A percentile compares a stretch with the other conserved stretches of the same genome.
Evolutionary conservation across 2,329 filamentous ascomycete species (phyloP).

Genomic region (Claviceps arundinis): DNA sequence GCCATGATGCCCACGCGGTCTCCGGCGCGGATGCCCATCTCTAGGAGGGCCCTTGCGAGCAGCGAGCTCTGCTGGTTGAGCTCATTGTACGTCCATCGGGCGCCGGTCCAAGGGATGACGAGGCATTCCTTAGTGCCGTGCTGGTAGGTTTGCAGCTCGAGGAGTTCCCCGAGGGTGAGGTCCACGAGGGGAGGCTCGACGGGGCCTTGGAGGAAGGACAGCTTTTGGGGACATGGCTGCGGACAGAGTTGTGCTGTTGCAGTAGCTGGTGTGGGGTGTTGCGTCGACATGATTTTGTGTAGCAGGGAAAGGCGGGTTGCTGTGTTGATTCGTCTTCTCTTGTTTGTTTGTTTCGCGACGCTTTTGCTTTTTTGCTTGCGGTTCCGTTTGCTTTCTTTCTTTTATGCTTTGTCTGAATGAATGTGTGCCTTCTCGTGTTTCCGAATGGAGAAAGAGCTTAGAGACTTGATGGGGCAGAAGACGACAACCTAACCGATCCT

Average conservation of each 20-base stretch:
- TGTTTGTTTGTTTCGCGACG: too few relatives aligned
- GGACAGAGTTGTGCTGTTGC: background rate
- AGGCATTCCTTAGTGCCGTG: conserved; percentile 55
- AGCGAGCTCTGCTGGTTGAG: conserved; percentile 48
- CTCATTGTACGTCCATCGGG: conserved; percentile 58
- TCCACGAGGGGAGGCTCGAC: conserved; percentile 56
- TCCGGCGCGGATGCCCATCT: conserved; percentile 52
- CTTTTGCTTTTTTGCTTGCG: too few relatives aligned
- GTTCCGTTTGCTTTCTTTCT: too few relatives aligned
- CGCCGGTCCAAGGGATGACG: conserved; percentile 62
- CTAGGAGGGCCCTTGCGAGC: conserved; percentile 52
- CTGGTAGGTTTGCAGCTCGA: conserved; percentile 55
- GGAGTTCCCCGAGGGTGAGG: conserved; percentile 57
- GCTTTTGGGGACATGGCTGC: conserved; percentile 9
- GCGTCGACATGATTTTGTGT: conserved; percentile 1
- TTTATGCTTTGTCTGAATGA: too few relatives aligned
- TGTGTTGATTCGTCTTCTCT: too few relatives aligned
- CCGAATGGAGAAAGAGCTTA: too few relatives aligned
- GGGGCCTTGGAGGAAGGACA: conserved; percentile 54
- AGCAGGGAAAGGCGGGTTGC: too few relatives aligned
- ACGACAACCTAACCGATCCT: too few relatives aligned
- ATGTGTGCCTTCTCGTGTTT: too few relatives aligned
- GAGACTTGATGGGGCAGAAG: too few relatives aligned
- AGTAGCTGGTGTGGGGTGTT: background rate
- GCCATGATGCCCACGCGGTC: conserved; percentile 67